Conservation (phyloP, 2,329 filamentous ascomycete species). For the Hypocrella siamensis region DNA sequence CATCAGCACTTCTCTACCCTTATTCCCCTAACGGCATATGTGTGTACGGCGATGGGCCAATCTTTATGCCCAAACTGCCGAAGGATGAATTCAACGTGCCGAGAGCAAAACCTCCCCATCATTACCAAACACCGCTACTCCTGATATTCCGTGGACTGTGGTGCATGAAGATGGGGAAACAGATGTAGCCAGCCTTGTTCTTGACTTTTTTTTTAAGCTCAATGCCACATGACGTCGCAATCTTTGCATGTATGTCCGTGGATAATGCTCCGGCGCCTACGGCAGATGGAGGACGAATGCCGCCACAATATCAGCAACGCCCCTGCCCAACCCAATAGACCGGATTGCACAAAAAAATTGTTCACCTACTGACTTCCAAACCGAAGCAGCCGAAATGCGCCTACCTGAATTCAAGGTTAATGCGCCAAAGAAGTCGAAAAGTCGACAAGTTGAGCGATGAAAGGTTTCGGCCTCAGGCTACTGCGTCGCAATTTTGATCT, state of each 20-base stretch:
- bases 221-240: neutral
- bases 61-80: slow-evolving; percentile 35
- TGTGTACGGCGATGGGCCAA: slow-evolving; percentile 44
- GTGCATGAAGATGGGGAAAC: slow-evolving; percentile 42
- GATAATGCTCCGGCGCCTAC: neutral
- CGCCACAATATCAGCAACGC: no score
- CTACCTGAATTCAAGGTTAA: no score
- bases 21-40: slow-evolving; percentile 29
- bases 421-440: no score
- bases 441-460: no score
- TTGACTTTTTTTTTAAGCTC: neutral
- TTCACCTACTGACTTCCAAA: no score
- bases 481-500: no score
- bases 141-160: slow-evolving; percentile 21
- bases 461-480: no score
- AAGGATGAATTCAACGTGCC: slow-evolving; percentile 41
- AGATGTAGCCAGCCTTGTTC: no score
- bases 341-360: no score
- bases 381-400: no score
- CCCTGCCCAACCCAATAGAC: no score
- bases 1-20: neutral
- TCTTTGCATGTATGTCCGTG: neutral
- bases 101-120: slow-evolving; percentile 31
- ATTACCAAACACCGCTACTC: slow-evolving; percentile 43
- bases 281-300: no score